Evolutionary conservation across 2,329 filamentous ascomycete genomes (phyloP), one percentile per base, ranked within the genome.

Genomic region (Phialophora verrucosa): DNA sequence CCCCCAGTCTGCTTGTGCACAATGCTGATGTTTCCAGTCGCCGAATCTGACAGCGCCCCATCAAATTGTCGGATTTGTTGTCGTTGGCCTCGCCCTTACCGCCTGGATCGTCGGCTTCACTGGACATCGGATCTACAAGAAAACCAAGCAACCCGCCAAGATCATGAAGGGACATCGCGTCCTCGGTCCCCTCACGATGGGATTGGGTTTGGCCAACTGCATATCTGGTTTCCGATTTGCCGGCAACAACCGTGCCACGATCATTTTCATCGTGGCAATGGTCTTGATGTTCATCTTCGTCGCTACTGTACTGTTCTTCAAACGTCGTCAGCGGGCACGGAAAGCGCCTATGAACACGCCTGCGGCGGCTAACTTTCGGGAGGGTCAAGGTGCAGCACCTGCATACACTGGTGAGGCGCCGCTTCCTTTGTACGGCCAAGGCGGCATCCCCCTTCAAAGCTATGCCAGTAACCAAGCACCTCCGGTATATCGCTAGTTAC

Each of bases 171-270:
- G 84, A 27, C 87, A 90, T 75, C 76, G 85, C 23, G 86, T 86
- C 83, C 76, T 87, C 2, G 87, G 87, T 2, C 82, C 86, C 14
- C 54, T 83, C 3, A 78, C 86, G 42, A 79, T 89, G 23, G 73
- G 82, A 10, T 72, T 87, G 3, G 87, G 85, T 53, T 77, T 85
- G 17, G 71, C 84, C 62, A 88, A 89, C 69, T 84, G 80, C 25
- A 87, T 87, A 69, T 75, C 88, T 4, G 87, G 87, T 27, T 88
- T 88, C 73, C 79, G 81, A 0, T 83, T 88, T 60, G 85, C 87
- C 2, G 76, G 83, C 14, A 66, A 67, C 47, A 83, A 78, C n/a
- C 75, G 74, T 68, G 82, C 80, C 71, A 77, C 83, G 38, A 79
- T 86, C n/a, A 78, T 81, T 8, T 82, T 78, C 27, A 73, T 85